Evolutionary conservation across 345 rosid genomes (phyloP).

Genomic region (Reutealis trisperma): DNA sequence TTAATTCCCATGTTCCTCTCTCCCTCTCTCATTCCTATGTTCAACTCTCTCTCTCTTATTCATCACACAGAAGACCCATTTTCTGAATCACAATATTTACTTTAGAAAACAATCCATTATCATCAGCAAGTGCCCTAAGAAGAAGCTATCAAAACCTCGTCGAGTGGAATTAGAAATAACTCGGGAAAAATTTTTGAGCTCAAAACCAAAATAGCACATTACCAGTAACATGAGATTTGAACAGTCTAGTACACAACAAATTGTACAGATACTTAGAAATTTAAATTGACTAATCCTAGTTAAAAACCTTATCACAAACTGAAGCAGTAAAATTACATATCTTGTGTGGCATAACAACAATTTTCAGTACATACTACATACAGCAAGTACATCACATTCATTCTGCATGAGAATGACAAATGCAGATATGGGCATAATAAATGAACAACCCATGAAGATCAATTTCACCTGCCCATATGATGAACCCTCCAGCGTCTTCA

Average conservation of each 20-base stretch:
- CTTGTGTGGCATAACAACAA: constrained; percentile 1
- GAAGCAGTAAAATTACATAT: background rate
- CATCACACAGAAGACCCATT: background rate
- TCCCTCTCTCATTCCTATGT: background rate
- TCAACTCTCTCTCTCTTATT: background rate
- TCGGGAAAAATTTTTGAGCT: background rate
- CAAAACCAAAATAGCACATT: background rate
- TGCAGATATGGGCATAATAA: background rate
- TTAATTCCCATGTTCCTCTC: background rate
- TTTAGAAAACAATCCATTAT: background rate
- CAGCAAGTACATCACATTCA: background rate
- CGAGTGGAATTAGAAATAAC: background rate
- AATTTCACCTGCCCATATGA: constrained; percentile 54
- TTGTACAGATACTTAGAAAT: background rate
- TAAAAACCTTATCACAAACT: background rate
- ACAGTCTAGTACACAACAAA: background rate
- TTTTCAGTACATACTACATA: background rate
- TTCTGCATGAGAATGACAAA: background rate
- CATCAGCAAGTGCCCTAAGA: background rate
- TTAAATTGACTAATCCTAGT: background rate
- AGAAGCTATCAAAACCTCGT: background rate
- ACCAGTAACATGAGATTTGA: background rate
- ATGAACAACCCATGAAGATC: constrained; percentile 4
- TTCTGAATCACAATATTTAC: background rate
- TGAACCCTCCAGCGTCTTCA: constrained; percentile 51